Conservation (phyloP, 495 filamentous ascomycete genomes). For the Aspergillus carlsbadensis region DNA sequence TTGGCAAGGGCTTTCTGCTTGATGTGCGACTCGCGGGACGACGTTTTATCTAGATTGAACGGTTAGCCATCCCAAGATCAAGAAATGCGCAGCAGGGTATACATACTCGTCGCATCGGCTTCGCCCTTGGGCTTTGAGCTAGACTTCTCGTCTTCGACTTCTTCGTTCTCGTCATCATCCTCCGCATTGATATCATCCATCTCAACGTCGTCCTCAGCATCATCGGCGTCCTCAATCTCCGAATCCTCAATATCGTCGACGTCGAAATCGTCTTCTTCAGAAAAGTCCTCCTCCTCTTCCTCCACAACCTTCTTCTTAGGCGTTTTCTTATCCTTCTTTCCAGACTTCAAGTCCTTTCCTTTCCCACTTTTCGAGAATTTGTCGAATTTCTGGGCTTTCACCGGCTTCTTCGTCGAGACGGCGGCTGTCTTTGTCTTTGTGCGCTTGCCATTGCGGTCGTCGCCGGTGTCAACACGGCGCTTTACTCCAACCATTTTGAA, state of each 20-base stretch:
- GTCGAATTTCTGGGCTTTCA: conserved; percentile 26
- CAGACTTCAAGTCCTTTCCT: conserved; percentile 28
- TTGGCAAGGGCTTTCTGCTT: conserved; percentile 87
- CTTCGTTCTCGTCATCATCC: conserved; percentile 29
- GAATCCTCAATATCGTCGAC: conserved; percentile 44
- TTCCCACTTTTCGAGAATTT: conserved; percentile 25
- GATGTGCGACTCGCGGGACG: conserved; percentile 80
- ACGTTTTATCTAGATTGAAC: conserved; percentile 21
- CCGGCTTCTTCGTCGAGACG: conserved; percentile 34
- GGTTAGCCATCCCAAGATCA: conserved; percentile 10
- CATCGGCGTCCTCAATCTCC: conserved; percentile 36
- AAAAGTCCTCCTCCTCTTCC: conserved; percentile 30
- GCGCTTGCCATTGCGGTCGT: conserved; percentile 50
- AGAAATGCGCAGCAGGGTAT: neutral
- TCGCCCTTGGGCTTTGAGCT: conserved; percentile 13
- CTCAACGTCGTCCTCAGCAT: conserved; percentile 36
- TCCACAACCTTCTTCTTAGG: conserved; percentile 34
- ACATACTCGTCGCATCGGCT: conserved; percentile 33
- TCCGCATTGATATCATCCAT: conserved; percentile 36
- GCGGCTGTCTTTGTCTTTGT: conserved; percentile 42
- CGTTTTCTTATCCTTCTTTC: conserved; percentile 36
- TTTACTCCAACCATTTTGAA: conserved; percentile 45
- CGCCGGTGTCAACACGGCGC: conserved; percentile 40
- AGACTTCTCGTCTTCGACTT: conserved; percentile 16
- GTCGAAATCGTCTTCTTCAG: conserved; percentile 44